Base-by-base conservation (phyloP, 2,329 filamentous ascomycete genomes). In the Ambrosiella xylebori region DNA sequence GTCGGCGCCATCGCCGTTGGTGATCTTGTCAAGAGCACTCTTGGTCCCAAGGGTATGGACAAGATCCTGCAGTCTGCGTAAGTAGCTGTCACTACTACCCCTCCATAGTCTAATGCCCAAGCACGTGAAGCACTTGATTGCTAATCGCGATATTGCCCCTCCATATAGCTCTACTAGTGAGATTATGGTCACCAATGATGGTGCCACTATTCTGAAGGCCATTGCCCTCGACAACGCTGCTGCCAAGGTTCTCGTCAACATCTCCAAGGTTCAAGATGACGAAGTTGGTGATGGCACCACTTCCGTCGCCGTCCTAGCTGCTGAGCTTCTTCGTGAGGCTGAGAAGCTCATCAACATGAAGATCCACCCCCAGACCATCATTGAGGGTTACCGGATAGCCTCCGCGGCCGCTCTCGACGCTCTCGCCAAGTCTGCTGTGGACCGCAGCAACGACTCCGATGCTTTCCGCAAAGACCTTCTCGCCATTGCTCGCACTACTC, bases 291-390 rank as follows among this genome's bases (percentile, higher is more conserved):
- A 98, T 69, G 93, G 93, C 60, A 98, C 93, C 51, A 98, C 93
- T 19, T 97, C 90, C n/a, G 93, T 98, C 59, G 85, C 93, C 49
- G 93, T 98, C 13, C 77, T 98, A 62, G 90, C 93, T 44, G 93
- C 93, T 61, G 93, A 98, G 75, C 80, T 98, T 61, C 78, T 98
- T 63, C 85, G 93, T 63, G 93, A 98, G 73, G 93, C 93, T 53
- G 93, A 98, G 76, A 91, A 95, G 75, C 80, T 98, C 54, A 88
- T 98, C 64, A 87, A 94, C 75, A 89, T 91, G 76, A 97, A 97
- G 76, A 96, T 98, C 66, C 93, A 98, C 72, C 93, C 93, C 56
- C 93, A 98, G 78, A 97, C 93, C 56, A 98, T 98, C 71, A 98
- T 98, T 68, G 93, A 98, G 68, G 93, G 93, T 56, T 98, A 95